A percentile compares a stretch with the other conserved stretches of the same genome.
phyloP scores from a whole-genome alignment of 371 early-diverging fungal genomes.

The Mycotypha africana region DNA sequence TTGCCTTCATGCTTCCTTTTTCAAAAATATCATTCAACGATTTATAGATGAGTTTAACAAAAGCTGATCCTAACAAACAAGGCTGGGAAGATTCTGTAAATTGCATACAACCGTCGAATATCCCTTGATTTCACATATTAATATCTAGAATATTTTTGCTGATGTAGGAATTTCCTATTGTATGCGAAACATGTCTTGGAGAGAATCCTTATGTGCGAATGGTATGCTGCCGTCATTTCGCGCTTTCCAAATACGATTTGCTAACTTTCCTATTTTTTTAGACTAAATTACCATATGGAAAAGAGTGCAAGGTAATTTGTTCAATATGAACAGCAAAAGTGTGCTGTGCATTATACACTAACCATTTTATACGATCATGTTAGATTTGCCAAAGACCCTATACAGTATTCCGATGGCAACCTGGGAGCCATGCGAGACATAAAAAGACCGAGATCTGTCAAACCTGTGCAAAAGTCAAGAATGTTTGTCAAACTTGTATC shows the following conservation, averaged over 20 bases:
- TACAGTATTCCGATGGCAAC: constrained; percentile 96
- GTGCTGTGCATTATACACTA: not conserved
- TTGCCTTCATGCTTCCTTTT: too few relatives aligned
- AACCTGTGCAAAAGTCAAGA: constrained; percentile 95
- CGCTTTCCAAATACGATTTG: not conserved
- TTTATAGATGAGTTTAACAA: constrained; percentile 47
- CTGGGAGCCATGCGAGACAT: constrained; percentile 91
- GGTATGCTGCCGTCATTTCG: constrained; percentile 44
- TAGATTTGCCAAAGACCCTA: constrained; percentile 88
- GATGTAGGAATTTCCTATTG: constrained; percentile 73
- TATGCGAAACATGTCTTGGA: constrained; percentile 96
- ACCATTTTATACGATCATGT: not conserved
- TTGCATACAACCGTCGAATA: too few relatives aligned
- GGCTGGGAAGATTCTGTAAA: constrained; percentile 69
- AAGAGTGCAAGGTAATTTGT: constrained; percentile 92
- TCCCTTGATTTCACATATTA: not conserved
- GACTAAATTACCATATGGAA: constrained; percentile 79
- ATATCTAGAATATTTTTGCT: not conserved
- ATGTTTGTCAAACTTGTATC: constrained; percentile 96
- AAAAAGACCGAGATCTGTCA: constrained; percentile 98
- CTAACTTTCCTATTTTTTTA: constrained; percentile 12
- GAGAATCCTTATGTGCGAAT: constrained; percentile 97
- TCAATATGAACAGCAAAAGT: too few relatives aligned
- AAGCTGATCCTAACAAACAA: constrained; percentile 68
- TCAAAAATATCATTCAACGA: too few relatives aligned